Conservation (phyloP, 2,329 filamentous ascomycete genomes). For the Trichoderma sp. region DNA sequence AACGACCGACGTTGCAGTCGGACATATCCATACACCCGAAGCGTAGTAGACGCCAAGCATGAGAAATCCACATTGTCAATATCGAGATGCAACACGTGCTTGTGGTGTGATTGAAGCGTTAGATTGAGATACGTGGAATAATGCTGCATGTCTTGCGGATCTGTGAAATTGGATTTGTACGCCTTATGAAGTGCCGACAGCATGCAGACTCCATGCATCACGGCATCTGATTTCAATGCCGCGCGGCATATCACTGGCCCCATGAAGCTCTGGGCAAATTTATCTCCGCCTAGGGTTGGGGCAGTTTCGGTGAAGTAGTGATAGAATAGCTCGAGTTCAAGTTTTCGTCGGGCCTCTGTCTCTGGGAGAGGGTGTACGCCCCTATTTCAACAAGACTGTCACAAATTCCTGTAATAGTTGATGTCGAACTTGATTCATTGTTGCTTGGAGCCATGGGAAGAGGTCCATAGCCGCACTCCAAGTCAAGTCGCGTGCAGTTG, state of each 20-base stretch:
- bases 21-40: conserved; percentile 26
- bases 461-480: conserved; percentile 25
- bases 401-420: not conserved
- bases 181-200: conserved; percentile 25
- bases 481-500: conserved; percentile 26
- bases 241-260: conserved; percentile 19
- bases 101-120: conserved; percentile 24
- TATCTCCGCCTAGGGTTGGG: conserved; percentile 24
- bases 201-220: conserved; percentile 27
- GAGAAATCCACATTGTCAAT: conserved; percentile 25
- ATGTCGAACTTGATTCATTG: not conserved
- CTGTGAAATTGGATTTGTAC: not conserved
- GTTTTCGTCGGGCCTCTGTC: conserved; percentile 25
- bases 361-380: conserved; percentile 17
- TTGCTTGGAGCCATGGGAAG: not conserved
- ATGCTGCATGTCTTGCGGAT: conserved; percentile 7
- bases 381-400: not conserved
- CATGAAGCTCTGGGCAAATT: conserved; percentile 18
- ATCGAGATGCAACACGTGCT: conserved; percentile 24
- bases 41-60: conserved; percentile 25
- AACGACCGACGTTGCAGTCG: conserved; percentile 25
- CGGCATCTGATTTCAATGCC: conserved; percentile 26
- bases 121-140: conserved; percentile 26
- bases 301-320: conserved; percentile 26
- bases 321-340: conserved; percentile 28